Evolutionary conservation across 306 rosid species (phyloP).

Genomic region (Dryas drummondii): DNA sequence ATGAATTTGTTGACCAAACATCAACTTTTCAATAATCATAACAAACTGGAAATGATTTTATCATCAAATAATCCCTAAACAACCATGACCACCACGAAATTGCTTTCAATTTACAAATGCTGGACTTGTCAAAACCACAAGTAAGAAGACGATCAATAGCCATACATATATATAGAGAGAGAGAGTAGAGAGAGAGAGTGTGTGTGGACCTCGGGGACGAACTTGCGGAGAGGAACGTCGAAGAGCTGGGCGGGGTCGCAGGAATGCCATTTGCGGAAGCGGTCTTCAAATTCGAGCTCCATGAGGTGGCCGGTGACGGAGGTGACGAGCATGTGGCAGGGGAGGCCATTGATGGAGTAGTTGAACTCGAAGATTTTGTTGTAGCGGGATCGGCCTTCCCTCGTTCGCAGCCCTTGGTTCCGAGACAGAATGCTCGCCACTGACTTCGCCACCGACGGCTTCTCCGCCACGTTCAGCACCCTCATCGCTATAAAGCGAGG

Average conservation of each 20-base stretch:
- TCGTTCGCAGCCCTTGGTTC: conserved; percentile 60
- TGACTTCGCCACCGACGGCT: conserved; percentile 93
- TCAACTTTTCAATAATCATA: not conserved
- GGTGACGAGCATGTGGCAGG: conserved; percentile 81
- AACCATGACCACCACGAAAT: too few species aligned
- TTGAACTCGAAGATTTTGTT: conserved; percentile 89
- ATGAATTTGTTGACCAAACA: not conserved
- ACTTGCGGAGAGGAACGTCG: conserved; percentile 63
- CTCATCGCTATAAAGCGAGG: conserved; percentile 22
- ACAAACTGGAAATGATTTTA: not conserved
- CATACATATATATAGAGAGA: not conserved
- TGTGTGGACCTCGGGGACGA: conserved; percentile 58
- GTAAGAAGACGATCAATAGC: not conserved
- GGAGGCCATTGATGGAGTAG: conserved; percentile 72
- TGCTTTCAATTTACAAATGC: not conserved
- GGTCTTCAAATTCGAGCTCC: conserved; percentile 88
- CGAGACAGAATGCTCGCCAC: conserved; percentile 68
- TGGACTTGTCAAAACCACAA: not conserved
- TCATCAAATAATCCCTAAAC: not conserved
- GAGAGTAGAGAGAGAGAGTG: not conserved
- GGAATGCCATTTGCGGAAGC: conserved; percentile 87
- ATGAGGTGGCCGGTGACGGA: conserved; percentile 94
- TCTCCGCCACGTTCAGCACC: conserved; percentile 97
- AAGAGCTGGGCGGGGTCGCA: conserved; percentile 87
- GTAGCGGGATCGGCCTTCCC: conserved; percentile 90